These are phyloP conservation scores for Infundibulicybe gibba DNA, from an alignment of 768 basidiomycete genomes.

Conservation along the genomic window DNA sequence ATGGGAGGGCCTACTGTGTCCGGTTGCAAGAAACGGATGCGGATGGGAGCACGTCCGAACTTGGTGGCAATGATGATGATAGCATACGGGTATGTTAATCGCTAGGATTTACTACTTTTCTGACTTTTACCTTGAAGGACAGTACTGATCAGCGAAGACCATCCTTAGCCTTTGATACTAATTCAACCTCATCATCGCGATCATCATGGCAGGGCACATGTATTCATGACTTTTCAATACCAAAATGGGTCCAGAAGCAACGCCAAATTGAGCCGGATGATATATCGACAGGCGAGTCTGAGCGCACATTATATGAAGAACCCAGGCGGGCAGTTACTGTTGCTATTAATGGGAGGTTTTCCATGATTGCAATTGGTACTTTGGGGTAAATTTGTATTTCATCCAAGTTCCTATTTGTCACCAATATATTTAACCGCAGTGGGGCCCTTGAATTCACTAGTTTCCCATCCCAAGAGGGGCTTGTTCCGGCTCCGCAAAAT, in stretches of 20 bases:
- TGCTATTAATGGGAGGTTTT: constrained; percentile 78
- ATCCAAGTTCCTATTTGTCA: not conserved
- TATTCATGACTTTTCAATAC: constrained; percentile 70
- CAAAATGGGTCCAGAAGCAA: constrained; percentile 79
- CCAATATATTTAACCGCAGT: constrained; percentile 26
- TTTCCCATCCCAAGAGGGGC: constrained; percentile 63
- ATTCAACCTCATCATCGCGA: constrained; percentile 14
- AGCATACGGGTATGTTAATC: constrained; percentile 13
- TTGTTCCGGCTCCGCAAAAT: constrained; percentile 54
- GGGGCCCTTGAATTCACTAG: constrained; percentile 65
- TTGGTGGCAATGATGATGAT: constrained; percentile 12
- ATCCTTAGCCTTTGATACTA: constrained; percentile 12
- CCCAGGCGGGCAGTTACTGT: constrained; percentile 62
- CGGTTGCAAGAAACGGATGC: constrained; percentile 48
- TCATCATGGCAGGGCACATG: constrained; percentile 73
- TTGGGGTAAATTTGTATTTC: constrained; percentile 41
- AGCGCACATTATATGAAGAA: constrained; percentile 44
- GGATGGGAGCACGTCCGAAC: constrained; percentile 13
- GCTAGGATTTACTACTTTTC: not conserved
- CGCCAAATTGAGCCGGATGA: constrained; percentile 52
- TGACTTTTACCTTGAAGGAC: constrained; percentile 6
- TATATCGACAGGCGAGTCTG: constrained; percentile 14
- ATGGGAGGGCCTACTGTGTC: constrained; percentile 80
- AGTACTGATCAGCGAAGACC: constrained; percentile 4
- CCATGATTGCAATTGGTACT: constrained; percentile 78